A percentile compares a stretch with the other conserved stretches of the same genome.
These are phyloP conservation scores for Irpex sp. DNA, from an alignment of 1,284 basidiomycete species.

Conservation along the genomic window DNA sequence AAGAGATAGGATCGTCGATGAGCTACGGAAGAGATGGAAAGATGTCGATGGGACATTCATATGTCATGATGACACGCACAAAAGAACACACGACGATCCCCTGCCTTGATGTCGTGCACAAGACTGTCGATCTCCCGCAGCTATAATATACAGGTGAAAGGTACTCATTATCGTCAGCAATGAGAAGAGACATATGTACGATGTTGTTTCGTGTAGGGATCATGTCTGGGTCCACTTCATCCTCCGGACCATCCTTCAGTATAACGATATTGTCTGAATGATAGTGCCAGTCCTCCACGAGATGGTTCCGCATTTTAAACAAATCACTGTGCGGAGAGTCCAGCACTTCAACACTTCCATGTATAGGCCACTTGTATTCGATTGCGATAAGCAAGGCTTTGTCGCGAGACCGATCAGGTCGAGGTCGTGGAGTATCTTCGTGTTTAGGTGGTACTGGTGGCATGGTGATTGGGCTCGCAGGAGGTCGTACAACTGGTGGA, in stretches of 20 bases:
- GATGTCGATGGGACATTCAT: too few relatives aligned
- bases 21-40: too few relatives aligned
- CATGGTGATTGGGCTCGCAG: not conserved
- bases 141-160: not conserved
- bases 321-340: slow-evolving; percentile 10
- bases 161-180: too few relatives aligned
- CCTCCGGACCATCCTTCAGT: slow-evolving; percentile 6
- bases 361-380: slow-evolving; percentile 3
- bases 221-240: not conserved
- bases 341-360: slow-evolving; percentile 3
- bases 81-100: slow-evolving; percentile 19
- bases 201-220: slow-evolving; percentile 1
- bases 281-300: slow-evolving; percentile 11
- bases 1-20: too few relatives aligned
- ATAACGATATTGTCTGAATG: slow-evolving; percentile 11
- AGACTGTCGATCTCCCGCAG: slow-evolving; percentile 12
- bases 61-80: slow-evolving; percentile 11
- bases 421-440: not conserved
- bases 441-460: not conserved
- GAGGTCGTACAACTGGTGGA: too few relatives aligned
- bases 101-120: slow-evolving; percentile 5
- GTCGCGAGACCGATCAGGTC: slow-evolving; percentile 5
- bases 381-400: slow-evolving; percentile 17
- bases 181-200: not conserved
- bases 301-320: not conserved